Evolutionary conservation across 1,139 yeast species (phyloP).

Genomic region (Nematodospora anomalae): DNA sequence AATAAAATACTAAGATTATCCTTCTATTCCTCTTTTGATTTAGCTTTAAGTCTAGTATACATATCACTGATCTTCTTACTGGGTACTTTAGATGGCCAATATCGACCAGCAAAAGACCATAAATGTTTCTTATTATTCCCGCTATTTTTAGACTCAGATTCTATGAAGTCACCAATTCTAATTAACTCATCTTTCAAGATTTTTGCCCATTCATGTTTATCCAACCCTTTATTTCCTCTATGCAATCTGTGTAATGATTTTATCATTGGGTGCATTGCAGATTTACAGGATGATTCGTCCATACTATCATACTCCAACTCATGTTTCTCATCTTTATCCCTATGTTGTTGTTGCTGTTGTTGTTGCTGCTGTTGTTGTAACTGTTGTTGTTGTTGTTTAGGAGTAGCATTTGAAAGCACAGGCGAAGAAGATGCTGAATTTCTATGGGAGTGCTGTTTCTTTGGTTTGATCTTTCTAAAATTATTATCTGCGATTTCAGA

Average conservation of each 20-base stretch:
- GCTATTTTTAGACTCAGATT: conserved; percentile 16
- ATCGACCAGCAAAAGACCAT: conserved; percentile 88
- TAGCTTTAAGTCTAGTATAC: conserved; percentile 64
- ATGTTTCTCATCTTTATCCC: conserved; percentile 25
- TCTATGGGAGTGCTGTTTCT: conserved; percentile 14
- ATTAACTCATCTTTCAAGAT: conserved; percentile 72
- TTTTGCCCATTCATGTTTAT: conserved; percentile 81
- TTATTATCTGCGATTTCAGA: conserved; percentile 22
- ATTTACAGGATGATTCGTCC: conserved; percentile 75
- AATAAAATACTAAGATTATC: no score
- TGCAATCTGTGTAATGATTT: conserved; percentile 72
- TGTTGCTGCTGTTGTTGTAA: conserved; percentile 7
- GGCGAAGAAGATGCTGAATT: conserved; percentile 5
- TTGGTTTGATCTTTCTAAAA: conserved; percentile 8
- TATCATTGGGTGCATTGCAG: conserved; percentile 68
- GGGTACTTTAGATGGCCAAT: conserved; percentile 93
- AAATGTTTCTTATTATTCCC: conserved; percentile 52
- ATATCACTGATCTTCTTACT: conserved; percentile 78
- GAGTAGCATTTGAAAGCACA: conserved; percentile 11
- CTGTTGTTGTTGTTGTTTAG: conserved; percentile 12
- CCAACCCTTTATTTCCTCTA: conserved; percentile 78
- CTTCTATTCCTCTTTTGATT: conserved; percentile 11
- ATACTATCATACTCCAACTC: conserved; percentile 72
- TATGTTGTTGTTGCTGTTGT: conserved; percentile 4
- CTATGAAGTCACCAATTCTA: conserved; percentile 76